These are phyloP conservation scores for Rubroboletus satanas DNA, from an alignment of 768 basidiomycete species.

Conservation along the genomic window DNA sequence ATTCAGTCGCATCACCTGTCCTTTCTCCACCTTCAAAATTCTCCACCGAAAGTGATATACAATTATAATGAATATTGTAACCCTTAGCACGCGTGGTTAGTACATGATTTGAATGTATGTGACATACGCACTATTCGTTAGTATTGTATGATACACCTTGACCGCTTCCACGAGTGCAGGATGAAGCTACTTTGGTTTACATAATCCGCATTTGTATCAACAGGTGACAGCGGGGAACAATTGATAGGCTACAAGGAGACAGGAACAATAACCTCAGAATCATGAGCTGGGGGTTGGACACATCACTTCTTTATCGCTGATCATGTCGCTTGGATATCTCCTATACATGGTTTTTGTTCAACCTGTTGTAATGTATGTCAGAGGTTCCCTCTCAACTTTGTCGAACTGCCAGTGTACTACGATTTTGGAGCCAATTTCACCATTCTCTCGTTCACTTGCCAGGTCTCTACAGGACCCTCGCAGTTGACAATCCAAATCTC, in stretches of 20 bases:
- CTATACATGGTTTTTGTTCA: too few relatives aligned
- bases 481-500: constrained; percentile 63
- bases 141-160: too few relatives aligned
- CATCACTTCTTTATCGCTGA: too few relatives aligned
- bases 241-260: too few relatives aligned
- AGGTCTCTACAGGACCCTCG: constrained; percentile 55
- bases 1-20: constrained; percentile 7
- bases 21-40: not conserved
- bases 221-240: too few relatives aligned
- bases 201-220: too few relatives aligned
- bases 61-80: not conserved
- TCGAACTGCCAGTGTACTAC: not conserved
- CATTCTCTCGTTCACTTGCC: constrained; percentile 46
- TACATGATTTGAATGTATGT: not conserved
- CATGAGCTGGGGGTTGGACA: too few relatives aligned
- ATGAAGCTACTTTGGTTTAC: too few relatives aligned
- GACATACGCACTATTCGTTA: too few relatives aligned
- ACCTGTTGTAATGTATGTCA: not conserved
- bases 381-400: not conserved
- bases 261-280: too few relatives aligned
- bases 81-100: not conserved
- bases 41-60: not conserved
- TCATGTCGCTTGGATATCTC: too few relatives aligned
- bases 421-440: constrained; percentile 13
- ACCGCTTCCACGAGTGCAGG: too few relatives aligned